Percentiles rank a stretch among this genome's conserved stretches.
Conservation (phyloP, 345 rosid genomes). For the Theobroma cacao region DNA sequence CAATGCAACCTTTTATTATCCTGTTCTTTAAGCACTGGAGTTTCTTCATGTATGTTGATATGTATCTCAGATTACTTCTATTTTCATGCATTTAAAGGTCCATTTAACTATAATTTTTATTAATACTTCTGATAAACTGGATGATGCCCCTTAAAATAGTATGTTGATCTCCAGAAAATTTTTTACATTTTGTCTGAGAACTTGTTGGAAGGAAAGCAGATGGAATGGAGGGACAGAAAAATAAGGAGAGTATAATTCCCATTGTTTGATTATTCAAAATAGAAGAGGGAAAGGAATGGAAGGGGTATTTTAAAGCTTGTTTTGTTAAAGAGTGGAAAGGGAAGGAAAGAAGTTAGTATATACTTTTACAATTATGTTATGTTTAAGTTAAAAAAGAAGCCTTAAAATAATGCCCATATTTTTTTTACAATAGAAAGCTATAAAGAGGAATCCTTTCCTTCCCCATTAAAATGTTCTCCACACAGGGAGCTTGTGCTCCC, state of each 20-base stretch:
- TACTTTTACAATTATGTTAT: not conserved
- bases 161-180: not conserved
- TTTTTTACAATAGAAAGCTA: not conserved
- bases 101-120: not conserved
- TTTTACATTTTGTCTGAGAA: not conserved
- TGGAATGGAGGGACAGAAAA: not conserved
- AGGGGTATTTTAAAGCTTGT: too few relatives aligned
- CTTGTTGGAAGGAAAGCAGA: not conserved
- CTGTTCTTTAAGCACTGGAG: not conserved
- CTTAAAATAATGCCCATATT: not conserved
- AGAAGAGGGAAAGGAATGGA: not conserved
- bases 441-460: not conserved
- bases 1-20: not conserved
- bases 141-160: not conserved
- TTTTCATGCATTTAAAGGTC: not conserved
- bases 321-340: not conserved
- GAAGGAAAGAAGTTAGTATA: not conserved
- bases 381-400: not conserved
- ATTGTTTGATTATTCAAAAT: not conserved
- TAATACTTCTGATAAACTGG: not conserved
- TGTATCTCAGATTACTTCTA: too few relatives aligned
- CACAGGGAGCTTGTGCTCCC: not conserved
- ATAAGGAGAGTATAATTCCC: not conserved
- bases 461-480: not conserved
- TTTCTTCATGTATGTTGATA: too few relatives aligned